Evolutionary conservation across 2,329 filamentous ascomycete species (phyloP), one percentile per base, ranked within the genome.

Genomic region (Cryphonectria japonica): DNA sequence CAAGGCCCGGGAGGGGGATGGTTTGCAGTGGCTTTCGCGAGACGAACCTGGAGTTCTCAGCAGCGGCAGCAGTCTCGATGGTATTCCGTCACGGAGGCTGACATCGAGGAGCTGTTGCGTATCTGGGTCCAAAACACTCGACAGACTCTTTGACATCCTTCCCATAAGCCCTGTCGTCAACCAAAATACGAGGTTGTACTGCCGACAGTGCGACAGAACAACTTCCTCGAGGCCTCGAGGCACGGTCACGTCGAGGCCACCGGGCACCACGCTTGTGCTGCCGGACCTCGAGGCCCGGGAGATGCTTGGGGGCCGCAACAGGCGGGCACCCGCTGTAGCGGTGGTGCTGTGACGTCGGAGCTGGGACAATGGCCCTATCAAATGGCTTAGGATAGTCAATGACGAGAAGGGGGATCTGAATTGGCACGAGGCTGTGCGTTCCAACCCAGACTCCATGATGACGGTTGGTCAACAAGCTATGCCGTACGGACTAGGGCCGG

Each of bases 171-270:
- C 16, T 19, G 26, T 19, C 39, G 19, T 26, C 2, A 39, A 22
- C 50, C 50, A 50, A 66, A 32, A 66, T 50, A 66, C 50, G 50
- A 66, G 22, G 39, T 57, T 57, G 32, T 54, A 29, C 46, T 52
- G 22, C 46, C 13, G 26, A 29, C 43, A 19, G 64, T 66, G 32
- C 32, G n/a, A 66, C 16, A 37, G 22, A n/a, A 37, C 8, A 34
- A 4, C 14, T 22, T 63, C 13, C 41, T 46, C 41, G 22, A 26
- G 43, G 43, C 14, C 57, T 61, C 16, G 29, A 39, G 46, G n/a
- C n/a, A 46, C 19, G 39, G 64, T 54, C 64, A 3, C 29, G 41
- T 50, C 32, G 32, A 66, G 32, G 19, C 22, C 1, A 37, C 43
- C 29, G 32, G 34, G 50, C 64, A 32, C 57, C 32, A 41, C 46